Evolutionary conservation across 768 basidiomycete genomes (phyloP), one percentile per base, ranked within the genome.

Genomic region (Polyporus arcularius): DNA sequence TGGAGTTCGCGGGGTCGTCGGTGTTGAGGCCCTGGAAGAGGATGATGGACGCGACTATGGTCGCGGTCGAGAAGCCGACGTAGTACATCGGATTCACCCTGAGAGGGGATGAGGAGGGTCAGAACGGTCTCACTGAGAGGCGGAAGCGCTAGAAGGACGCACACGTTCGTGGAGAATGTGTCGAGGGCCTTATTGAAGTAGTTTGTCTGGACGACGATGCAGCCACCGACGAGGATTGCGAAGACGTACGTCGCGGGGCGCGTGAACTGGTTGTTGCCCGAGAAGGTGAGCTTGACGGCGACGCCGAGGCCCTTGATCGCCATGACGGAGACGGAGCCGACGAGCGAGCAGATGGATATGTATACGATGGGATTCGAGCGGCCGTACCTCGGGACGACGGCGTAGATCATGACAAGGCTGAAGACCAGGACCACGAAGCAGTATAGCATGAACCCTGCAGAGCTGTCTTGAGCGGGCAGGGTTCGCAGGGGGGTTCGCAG

Each of bases 21-120:
- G 39, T 54, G 46, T 98, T 94, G 80, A 98, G 90, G 0, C 97
- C 97, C 79, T 95, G 91, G 83, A 98, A 98, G 62, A 99, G 84
- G 68, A 99, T 96, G 61, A 97, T 83, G 62, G 94, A 97, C 0
- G 97, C 94, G 45, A 97, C 80, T 70, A 96, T 90, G 47, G 96
- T 98, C 6, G 90, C 89, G 3, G 92, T 91, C n/a, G 94, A 93
- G 78, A 99, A 99, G 73, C 92, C 89, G 73, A 98, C 96, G 70
- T 95, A 98, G 77, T 98, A 98, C 80, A 97, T 90, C 0, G 96
- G 96, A 72, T 98, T 98, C 53, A 98, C 96, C 50, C 94, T 96
- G 56, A 18, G 21, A 18, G 21, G 52, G 28, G 47, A 21, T 41
- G 4, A 9, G 15, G 30, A 12, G 30, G n/a, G 30, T 12, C 30